Evolutionary conservation across 2,329 filamentous ascomycete genomes (phyloP), one percentile per base, ranked within the genome.

Genomic region (Thielaviopsis punctulata): DNA sequence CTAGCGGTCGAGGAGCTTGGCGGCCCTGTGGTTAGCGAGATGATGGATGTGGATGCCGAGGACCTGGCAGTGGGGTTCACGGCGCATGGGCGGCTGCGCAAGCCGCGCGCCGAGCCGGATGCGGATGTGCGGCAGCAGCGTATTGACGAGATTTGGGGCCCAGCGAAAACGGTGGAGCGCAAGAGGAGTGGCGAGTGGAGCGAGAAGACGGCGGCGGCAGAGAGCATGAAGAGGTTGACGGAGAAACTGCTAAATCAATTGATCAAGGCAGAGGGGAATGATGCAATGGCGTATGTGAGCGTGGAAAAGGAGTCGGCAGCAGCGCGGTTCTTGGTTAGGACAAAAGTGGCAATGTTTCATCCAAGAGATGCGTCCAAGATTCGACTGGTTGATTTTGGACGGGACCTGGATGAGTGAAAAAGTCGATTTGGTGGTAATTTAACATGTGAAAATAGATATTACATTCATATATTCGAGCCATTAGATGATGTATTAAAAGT

Each of bases 1-100:
- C 70, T 94, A 44, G 86, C 86, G 6, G 84, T 85, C 1, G 87
- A 93, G 66, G 84, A 88, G 60, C 72, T 89, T 1, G 87, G 87
- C 7, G 86, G 87, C 0, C 86, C 87, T 0, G 82, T 88, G 10
- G 85, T 89, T 1, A 85, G 87, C 3, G 82, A 86, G 58, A 70
- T 82, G 59, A 71, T 83, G 61, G 78, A 84, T 63, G 60, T 84
- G 21, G 66, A 80, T 69, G 59, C 74, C 8, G 74, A 82, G 45
- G 75, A 75, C 57, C 65, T 82, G 5, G 73, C 70, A 4, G 73
- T 72, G 8, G 78, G 77, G 1, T 82, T 82, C 62, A 80, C 70
- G 57, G 65, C 74, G 0, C 73, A 78, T 54, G 78, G 77, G 12
- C 77, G 75, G 56, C 66, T 67, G 19, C 77, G 73, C 58, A 75